A percentile compares a stretch with the other conserved stretches of the same genome.
Conservation (phyloP, 2,329 filamentous ascomycete genomes). For the Phyllosticta paracitricarpa region DNA sequence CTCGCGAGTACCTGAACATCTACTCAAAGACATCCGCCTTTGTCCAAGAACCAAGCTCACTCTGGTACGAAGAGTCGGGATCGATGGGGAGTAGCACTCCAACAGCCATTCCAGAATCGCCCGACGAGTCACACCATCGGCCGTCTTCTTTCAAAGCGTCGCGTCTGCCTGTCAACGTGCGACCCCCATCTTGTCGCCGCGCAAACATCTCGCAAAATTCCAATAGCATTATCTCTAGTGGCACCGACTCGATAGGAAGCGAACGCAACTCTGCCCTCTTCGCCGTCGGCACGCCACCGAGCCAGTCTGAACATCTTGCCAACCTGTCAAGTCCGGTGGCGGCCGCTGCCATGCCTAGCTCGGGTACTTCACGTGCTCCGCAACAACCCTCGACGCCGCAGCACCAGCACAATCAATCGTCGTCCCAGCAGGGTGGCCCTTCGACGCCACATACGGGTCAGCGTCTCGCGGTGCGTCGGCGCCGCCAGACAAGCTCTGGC, state of each 20-base stretch:
- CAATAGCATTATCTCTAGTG: not conserved
- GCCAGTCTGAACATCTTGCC: not conserved
- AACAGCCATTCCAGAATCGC: not conserved
- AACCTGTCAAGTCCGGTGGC: not conserved
- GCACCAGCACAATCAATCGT: not conserved
- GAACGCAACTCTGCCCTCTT: not conserved
- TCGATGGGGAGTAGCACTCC: not conserved
- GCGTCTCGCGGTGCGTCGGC: constrained; percentile 9
- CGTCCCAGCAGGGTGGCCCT: not conserved
- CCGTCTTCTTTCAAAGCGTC: not conserved
- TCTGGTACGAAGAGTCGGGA: not conserved
- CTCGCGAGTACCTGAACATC: not conserved
- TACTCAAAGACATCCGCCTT: not conserved
- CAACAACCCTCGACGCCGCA: not conserved
- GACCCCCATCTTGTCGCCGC: constrained; percentile 1
- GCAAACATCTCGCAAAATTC: not conserved
- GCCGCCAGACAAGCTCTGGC: constrained; percentile 10
- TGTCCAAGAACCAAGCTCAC: not conserved
- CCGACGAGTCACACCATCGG: not conserved
- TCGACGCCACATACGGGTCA: not conserved
- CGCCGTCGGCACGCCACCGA: constrained; percentile 7
- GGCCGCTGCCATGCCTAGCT: not conserved
- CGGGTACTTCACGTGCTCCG: not conserved
- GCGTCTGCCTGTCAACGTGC: constrained; percentile 6
- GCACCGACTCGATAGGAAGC: not conserved